Percentiles rank a stretch among this genome's conserved stretches.
Conservation (phyloP, 441 rosid genomes). For the Metrosideros polymorpha region DNA sequence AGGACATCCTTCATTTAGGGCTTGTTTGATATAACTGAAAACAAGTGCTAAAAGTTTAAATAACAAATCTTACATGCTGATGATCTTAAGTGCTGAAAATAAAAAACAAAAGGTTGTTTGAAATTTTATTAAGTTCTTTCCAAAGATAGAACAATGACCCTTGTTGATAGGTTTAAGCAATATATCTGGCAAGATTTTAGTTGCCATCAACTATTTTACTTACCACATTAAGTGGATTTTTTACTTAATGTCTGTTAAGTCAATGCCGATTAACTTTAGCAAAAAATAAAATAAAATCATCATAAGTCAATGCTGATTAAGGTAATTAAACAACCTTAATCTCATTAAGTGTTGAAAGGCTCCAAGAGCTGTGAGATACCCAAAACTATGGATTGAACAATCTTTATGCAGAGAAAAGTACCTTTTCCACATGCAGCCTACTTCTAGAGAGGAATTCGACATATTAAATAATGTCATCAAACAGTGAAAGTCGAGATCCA, state of each 20-base stretch:
- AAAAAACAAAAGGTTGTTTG: neutral
- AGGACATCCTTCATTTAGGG: neutral
- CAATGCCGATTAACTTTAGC: neutral
- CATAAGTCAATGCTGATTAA: neutral
- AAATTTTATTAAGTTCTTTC: neutral
- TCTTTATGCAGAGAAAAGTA: neutral
- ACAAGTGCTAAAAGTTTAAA: neutral
- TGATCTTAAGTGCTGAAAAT: neutral
- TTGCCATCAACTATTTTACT: neutral
- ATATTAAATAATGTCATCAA: neutral
- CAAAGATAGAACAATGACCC: neutral
- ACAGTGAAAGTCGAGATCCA: neutral
- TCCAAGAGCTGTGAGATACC: neutral
- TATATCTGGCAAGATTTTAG: neutral
- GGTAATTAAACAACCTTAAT: neutral
- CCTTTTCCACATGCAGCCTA: neutral
- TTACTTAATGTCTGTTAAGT: neutral
- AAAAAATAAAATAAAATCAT: too few relatives aligned
- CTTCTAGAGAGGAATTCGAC: neutral
- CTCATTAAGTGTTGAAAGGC: neutral
- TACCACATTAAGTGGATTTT: neutral
- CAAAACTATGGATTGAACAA: neutral
- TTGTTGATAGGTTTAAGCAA: neutral
- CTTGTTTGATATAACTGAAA: neutral
- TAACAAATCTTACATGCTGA: neutral